These are phyloP conservation scores for Phytophthora pinifolia DNA, from an alignment of 352 stramenopile species.

Conservation along the genomic window DNA sequence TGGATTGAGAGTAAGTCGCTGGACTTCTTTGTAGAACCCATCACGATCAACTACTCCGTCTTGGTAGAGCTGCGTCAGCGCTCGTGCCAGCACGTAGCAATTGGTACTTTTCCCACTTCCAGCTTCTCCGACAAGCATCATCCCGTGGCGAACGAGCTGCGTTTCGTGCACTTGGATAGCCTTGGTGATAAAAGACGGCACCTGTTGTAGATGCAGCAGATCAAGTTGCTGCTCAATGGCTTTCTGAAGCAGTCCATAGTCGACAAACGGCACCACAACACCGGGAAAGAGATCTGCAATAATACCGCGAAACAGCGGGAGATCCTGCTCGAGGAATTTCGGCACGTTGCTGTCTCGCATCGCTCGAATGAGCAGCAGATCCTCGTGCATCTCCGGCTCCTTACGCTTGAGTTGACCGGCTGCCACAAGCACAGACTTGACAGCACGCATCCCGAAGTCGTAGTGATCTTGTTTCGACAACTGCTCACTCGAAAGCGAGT, in stretches of 20 bases:
- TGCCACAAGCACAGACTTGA: conserved; percentile 94
- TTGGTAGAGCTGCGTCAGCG: conserved; percentile 72
- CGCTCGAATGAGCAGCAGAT: conserved; percentile 94
- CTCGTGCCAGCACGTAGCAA: conserved; percentile 68
- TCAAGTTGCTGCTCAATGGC: conserved; percentile 85
- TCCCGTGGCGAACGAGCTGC: conserved; percentile 91
- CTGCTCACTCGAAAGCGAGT: conserved; percentile 92
- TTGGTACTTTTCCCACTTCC: conserved; percentile 90
- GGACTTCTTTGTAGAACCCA: conserved; percentile 88
- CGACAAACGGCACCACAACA: conserved; percentile 92
- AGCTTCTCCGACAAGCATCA: conserved; percentile 94
- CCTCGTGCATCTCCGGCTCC: conserved; percentile 93
- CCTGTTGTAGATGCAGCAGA: conserved; percentile 74
- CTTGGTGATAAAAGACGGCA: conserved; percentile 86
- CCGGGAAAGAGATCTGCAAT: conserved; percentile 94
- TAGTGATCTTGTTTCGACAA: conserved; percentile 96
- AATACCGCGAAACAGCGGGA: conserved; percentile 94
- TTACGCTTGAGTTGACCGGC: conserved; percentile 94
- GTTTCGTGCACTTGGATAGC: conserved; percentile 91
- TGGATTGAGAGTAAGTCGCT: conserved; percentile 90
- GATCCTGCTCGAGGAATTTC: conserved; percentile 95
- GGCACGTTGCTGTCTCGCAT: conserved; percentile 96
- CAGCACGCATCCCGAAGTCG: conserved; percentile 93
- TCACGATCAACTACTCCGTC: conserved; percentile 83
- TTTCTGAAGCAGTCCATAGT: conserved; percentile 92